Evolutionary conservation across 2,329 filamentous ascomycete genomes (phyloP), one percentile per base, ranked within the genome.

Genomic region (Passalora sequoiae): DNA sequence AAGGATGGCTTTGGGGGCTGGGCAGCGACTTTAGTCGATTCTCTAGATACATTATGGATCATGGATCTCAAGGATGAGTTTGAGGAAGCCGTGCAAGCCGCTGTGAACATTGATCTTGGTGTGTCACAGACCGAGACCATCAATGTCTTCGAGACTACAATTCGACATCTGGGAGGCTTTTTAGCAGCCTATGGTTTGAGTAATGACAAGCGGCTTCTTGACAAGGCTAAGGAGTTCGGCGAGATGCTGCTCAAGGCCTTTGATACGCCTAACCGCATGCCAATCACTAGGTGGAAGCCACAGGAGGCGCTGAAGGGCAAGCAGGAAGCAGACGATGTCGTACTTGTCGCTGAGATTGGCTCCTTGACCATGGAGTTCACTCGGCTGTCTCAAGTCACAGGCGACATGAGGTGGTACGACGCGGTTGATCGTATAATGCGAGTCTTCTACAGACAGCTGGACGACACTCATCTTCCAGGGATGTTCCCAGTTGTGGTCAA

Each of bases 61-160:
- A 71, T 72, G 69, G 69, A 60, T 1, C 57, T 70, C 51, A 65
- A 69, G 41, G 62, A 67, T n/a, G 70, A 74, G 31, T 74, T 73
- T 40, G 57, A 65, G 12, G 65, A 66, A 17, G 71, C 71, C 1
- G 67, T 72, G 12, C 54, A 61, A n/a, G 68, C 69, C 8, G 59
- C 69, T 0, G 60, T 67, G 30, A 55, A 54, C 17, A 69, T 74
- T 37, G 63, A 74, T 46, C 69, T 73, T 36, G 62, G 65, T 3
- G 59, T 60, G 9, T 57, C 66, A 4, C 60, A 57, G 2, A 49
- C 64, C 16, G 64, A 68, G 15, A 60, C 56, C 13, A 50, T 74
- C 53, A 74, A 73, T 44, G 66, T 74, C 4, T 73, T 73, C 44
- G 71, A 74, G 50, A 73, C 70, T 0, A 73, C 67, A 15, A 74